phyloP scores from a whole-genome alignment of 352 stramenopile species.

The Pythium scleroteichum region DNA sequence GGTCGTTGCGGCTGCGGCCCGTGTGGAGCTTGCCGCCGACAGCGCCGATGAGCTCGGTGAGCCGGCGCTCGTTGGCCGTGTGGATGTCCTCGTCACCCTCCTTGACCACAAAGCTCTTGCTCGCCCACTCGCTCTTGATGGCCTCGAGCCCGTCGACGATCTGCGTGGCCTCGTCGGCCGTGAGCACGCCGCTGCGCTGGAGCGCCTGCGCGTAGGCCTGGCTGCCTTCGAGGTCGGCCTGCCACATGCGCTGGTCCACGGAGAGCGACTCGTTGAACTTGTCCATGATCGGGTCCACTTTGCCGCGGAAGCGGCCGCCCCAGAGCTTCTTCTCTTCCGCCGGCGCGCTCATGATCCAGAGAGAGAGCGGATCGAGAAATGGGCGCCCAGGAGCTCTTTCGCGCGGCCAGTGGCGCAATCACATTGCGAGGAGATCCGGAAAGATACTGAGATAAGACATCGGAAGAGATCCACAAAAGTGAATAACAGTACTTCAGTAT shows the following conservation, averaged over 20 bases:
- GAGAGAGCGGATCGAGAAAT: constrained; percentile 8
- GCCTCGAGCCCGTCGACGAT: constrained; percentile 89
- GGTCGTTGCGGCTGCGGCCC: constrained; percentile 95
- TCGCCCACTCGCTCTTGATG: constrained; percentile 89
- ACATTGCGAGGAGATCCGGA: constrained; percentile 9
- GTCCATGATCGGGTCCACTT: constrained; percentile 96
- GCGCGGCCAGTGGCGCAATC: constrained; percentile 17
- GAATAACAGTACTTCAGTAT: no score
- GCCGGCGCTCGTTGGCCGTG: constrained; percentile 97
- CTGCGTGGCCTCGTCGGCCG: constrained; percentile 76
- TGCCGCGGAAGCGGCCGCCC: constrained; percentile 93
- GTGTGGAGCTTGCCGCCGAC: constrained; percentile 98
- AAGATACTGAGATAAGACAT: constrained; percentile 15
- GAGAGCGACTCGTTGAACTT: constrained; percentile 99
- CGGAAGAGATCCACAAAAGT: constrained; percentile 4
- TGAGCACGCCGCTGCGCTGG: constrained; percentile 92
- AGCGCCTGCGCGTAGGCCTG: constrained; percentile 95
- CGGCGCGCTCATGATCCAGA: constrained; percentile 33
- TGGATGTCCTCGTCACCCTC: constrained; percentile 99
- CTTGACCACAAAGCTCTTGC: constrained; percentile 84
- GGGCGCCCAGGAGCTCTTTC: neutral
- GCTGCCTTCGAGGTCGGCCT: constrained; percentile 94
- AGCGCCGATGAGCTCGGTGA: constrained; percentile 97
- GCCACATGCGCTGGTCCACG: constrained; percentile 98
- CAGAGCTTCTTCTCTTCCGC: constrained; percentile 80